A percentile compares a stretch with the other conserved stretches of the same genome.
phyloP scores from a whole-genome alignment of 2,329 filamentous ascomycete genomes.

The Paecilomyces sp. region DNA sequence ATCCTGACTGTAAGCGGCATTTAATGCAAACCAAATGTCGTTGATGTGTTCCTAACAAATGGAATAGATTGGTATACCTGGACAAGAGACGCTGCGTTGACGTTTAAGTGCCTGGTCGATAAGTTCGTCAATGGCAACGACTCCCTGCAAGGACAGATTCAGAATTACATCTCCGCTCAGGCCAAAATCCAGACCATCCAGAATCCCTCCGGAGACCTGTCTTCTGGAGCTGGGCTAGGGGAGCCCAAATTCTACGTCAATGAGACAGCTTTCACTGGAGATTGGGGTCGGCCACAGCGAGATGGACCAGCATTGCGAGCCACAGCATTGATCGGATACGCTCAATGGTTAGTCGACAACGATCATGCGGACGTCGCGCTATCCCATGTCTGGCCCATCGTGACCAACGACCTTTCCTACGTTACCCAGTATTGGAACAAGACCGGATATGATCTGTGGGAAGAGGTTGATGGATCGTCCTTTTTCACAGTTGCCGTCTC shows the following conservation, averaged over 20 bases:
- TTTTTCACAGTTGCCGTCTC: constrained; percentile 71
- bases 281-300: constrained; percentile 72
- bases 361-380: constrained; percentile 48
- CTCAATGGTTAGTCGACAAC: constrained; percentile 63
- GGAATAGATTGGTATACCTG: constrained; percentile 68
- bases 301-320: constrained; percentile 74
- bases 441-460: constrained; percentile 70
- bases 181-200: constrained; percentile 58
- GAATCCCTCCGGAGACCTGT: constrained; percentile 59
- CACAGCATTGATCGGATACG: constrained; percentile 64
- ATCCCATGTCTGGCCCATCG: constrained; percentile 62
- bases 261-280: constrained; percentile 51
- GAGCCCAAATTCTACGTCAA: constrained; percentile 70
- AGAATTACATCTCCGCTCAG: constrained; percentile 63
- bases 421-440: constrained; percentile 48
- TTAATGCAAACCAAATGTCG: not conserved
- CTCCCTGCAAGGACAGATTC: constrained; percentile 52
- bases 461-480: constrained; percentile 67
- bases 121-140: constrained; percentile 56
- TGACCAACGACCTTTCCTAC: constrained; percentile 69
- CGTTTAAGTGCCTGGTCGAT: constrained; percentile 63
- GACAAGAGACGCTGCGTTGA: constrained; percentile 67
- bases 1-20: constrained; percentile 45
- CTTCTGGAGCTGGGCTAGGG: constrained; percentile 48
- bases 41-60: not conserved